A percentile compares a stretch with the other conserved stretches of the same genome.
Conservation (phyloP, 192 early-diverging fungal species). For the Chytriomyces sp. region DNA sequence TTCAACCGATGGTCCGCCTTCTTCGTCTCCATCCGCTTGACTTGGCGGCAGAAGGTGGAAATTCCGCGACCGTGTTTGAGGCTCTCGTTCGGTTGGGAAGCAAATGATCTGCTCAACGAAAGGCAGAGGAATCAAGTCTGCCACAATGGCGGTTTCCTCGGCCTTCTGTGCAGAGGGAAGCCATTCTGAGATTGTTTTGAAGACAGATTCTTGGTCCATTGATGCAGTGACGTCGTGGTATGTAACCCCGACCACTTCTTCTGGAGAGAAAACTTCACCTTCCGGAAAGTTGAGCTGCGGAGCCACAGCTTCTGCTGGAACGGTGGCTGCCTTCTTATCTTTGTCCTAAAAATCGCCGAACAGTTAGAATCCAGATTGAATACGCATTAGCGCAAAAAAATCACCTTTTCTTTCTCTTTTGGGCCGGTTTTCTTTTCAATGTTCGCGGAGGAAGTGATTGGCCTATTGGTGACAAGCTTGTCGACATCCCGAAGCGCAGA, state of each 20-base stretch:
- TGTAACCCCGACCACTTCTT: neutral
- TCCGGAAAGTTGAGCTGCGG: conserved; percentile 20
- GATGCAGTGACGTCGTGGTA: conserved; percentile 46
- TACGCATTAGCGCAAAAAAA: neutral
- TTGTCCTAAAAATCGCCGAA: neutral
- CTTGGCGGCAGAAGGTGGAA: conserved; percentile 42
- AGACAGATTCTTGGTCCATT: conserved; percentile 51
- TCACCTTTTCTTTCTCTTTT: conserved; percentile 32
- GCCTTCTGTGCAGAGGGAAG: conserved; percentile 40
- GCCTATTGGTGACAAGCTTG: conserved; percentile 17
- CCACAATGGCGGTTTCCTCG: conserved; percentile 30
- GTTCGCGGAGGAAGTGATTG: conserved; percentile 12
- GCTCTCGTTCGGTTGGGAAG: conserved; percentile 48
- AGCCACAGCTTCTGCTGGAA: neutral
- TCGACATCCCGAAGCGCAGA: conserved; percentile 46
- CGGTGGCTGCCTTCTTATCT: neutral
- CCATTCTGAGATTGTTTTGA: conserved; percentile 47
- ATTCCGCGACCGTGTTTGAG: conserved; percentile 15
- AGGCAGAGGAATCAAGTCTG: conserved; percentile 43
- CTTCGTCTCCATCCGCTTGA: conserved; percentile 44
- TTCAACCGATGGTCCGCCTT: conserved; percentile 1
- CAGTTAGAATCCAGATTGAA: neutral
- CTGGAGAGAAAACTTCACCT: conserved; percentile 12
- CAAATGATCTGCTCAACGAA: conserved; percentile 51
- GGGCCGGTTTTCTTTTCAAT: conserved; percentile 42